phyloP scores from a whole-genome alignment of 495 filamentous ascomycete genomes.

The Podospora conica region DNA sequence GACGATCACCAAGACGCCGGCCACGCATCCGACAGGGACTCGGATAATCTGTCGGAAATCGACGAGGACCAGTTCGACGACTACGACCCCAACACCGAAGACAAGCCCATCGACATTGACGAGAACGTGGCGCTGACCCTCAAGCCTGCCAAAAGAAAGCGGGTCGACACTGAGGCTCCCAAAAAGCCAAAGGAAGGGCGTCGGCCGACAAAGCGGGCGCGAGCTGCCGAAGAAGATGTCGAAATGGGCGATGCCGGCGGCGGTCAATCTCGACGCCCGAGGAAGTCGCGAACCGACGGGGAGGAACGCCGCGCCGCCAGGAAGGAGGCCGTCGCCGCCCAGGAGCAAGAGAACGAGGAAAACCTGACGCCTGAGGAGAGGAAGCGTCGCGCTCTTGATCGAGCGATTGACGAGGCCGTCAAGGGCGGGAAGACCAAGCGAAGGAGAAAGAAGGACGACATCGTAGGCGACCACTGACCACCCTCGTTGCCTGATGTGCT shows the following conservation, averaged over 20 bases:
- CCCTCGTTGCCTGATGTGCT: neutral
- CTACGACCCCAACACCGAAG: conserved; percentile 79
- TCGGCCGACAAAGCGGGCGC: conserved; percentile 64
- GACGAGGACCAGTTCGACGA: conserved; percentile 91
- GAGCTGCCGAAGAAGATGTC: conserved; percentile 46
- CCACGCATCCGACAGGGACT: conserved; percentile 67
- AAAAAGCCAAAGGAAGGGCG: conserved; percentile 72
- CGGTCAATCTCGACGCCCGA: conserved; percentile 40
- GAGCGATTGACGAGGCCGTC: conserved; percentile 77
- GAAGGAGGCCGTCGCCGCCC: conserved; percentile 39
- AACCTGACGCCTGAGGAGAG: conserved; percentile 59
- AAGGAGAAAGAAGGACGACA: conserved; percentile 79
- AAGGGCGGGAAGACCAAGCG: conserved; percentile 69
- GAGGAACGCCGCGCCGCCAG: conserved; percentile 36
- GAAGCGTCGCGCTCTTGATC: conserved; percentile 71
- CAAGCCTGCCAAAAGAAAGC: conserved; percentile 74
- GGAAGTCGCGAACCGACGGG: conserved; percentile 31
- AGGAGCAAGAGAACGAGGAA: conserved; percentile 60
- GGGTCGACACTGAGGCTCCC: conserved; percentile 50
- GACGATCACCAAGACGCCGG: conserved; percentile 36
- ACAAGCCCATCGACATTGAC: conserved; percentile 77
- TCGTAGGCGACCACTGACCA: conserved; percentile 51
- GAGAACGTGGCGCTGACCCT: conserved; percentile 72
- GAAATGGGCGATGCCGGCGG: conserved; percentile 53
- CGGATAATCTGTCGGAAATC: conserved; percentile 81